These are phyloP conservation scores for Pisolithus thermaeus DNA, from an alignment of 1,284 basidiomycete species.

Conservation along the genomic window DNA sequence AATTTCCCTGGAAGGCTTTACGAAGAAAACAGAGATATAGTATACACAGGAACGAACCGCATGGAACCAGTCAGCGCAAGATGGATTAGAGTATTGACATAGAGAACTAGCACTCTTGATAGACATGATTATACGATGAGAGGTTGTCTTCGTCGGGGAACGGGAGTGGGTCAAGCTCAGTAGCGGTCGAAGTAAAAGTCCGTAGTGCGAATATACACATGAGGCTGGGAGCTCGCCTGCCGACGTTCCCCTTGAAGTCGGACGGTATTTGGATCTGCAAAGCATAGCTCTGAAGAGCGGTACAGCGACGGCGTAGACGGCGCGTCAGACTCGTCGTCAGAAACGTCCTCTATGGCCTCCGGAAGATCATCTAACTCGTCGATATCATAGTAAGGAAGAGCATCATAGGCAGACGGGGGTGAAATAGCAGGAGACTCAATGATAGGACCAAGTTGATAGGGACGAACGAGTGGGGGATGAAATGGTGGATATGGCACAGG, in stretches of 20 bases:
- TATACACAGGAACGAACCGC: slow-evolving; percentile 18
- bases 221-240: slow-evolving; percentile 39
- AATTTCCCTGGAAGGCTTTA: neutral
- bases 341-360: slow-evolving; percentile 75
- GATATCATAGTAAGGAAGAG: slow-evolving; percentile 54
- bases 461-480: slow-evolving; percentile 47
- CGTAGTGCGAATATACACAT: slow-evolving; percentile 57
- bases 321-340: slow-evolving; percentile 75
- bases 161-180: slow-evolving; percentile 61
- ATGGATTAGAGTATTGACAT: slow-evolving; percentile 29
- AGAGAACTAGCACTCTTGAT: slow-evolving; percentile 56
- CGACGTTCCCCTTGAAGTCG: slow-evolving; percentile 47
- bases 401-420: slow-evolving; percentile 40
- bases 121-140: slow-evolving; percentile 43
- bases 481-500: slow-evolving; percentile 63
- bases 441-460: slow-evolving; percentile 37
- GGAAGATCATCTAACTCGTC: slow-evolving; percentile 65
- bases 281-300: slow-evolving; percentile 41
- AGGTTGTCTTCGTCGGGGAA: slow-evolving; percentile 47
- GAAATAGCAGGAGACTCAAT: slow-evolving; percentile 38
- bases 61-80: neutral
- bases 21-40: slow-evolving; percentile 30
- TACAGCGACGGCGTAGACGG: slow-evolving; percentile 57
- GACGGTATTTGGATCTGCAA: slow-evolving; percentile 44
- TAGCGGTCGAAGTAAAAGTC: slow-evolving; percentile 56